Evolutionary conservation across 805 yeast genomes (phyloP).

Genomic region (Jamesozyma spencerorum): DNA sequence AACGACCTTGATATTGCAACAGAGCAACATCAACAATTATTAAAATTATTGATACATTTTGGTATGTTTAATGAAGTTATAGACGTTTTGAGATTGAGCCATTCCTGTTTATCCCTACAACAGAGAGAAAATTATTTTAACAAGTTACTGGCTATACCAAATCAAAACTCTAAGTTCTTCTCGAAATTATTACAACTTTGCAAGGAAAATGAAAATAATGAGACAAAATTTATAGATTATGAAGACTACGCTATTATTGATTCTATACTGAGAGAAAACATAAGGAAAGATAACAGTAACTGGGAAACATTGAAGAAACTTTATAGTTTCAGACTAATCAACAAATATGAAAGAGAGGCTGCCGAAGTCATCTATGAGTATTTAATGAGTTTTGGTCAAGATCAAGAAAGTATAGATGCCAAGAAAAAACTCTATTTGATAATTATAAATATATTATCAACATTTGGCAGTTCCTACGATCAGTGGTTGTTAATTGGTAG

Average conservation of each 20-base stretch:
- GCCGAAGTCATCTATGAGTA: conserved; percentile 24
- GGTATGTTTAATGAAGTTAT: conserved; percentile 22
- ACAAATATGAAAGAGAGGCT: conserved; percentile 24
- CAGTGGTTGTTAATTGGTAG: conserved; percentile 26
- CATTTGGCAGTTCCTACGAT: conserved; percentile 19
- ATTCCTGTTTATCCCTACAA: conserved; percentile 13
- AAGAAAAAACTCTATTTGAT: conserved; percentile 19
- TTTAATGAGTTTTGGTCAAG: conserved; percentile 5
- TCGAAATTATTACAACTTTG: conserved; percentile 19
- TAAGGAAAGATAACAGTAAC: conserved; percentile 3
- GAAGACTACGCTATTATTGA: conserved; percentile 24
- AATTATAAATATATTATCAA: conserved; percentile 21
- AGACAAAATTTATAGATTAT: conserved; percentile 10
- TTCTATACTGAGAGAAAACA: conserved; percentile 12
- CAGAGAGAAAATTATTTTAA: conserved; percentile 18
- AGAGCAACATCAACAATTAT: conserved; percentile 22
- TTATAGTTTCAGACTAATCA: conserved; percentile 24
- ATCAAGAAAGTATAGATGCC: conserved; percentile 3
- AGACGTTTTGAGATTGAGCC: conserved; percentile 26
- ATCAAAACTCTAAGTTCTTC: conserved; percentile 15
- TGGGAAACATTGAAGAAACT: conserved; percentile 22
- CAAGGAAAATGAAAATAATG: conserved; percentile 1
- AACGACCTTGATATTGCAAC: conserved; percentile 7
- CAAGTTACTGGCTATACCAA: conserved; percentile 10
- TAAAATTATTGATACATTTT: conserved; percentile 21